Conservation (phyloP, 768 basidiomycete species). For the Psilocybe tampanensis region DNA sequence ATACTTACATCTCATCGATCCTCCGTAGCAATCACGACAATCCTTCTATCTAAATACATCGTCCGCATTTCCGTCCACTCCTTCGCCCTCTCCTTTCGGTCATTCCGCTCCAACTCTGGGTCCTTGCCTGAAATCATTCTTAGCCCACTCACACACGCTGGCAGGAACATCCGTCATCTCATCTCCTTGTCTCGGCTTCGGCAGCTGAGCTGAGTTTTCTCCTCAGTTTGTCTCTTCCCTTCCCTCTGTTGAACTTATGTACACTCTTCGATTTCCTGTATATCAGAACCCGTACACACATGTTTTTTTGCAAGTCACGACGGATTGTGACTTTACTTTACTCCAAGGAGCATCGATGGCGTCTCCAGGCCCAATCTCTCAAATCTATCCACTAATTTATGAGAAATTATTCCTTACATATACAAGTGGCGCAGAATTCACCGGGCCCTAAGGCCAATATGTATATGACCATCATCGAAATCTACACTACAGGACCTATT, state of each 20-base stretch:
- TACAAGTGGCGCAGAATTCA: background rate
- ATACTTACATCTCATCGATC: no score
- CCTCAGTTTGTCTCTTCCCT: constrained; percentile 3
- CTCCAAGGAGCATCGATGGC: constrained; percentile 7
- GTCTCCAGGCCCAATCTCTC: background rate
- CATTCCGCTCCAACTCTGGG: background rate
- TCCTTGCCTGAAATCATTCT: background rate
- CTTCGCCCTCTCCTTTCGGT: constrained; percentile 4
- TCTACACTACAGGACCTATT: background rate
- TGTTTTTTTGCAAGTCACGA: background rate
- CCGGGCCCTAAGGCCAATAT: no score
- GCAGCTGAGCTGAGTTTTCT: constrained; percentile 4
- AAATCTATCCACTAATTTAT: background rate
- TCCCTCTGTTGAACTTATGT: no score
- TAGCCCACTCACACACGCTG: background rate
- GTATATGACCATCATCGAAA: no score
- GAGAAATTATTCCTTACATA: background rate
- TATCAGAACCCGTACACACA: no score
- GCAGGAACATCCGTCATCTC: no score
- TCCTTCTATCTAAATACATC: background rate
- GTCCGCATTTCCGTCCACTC: background rate
- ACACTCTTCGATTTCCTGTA: no score
- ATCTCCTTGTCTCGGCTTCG: background rate
- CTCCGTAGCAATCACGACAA: no score
- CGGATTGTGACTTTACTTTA: no score